Conservation (phyloP, 2,329 filamentous ascomycete genomes). For the Anthostomella pinea region DNA sequence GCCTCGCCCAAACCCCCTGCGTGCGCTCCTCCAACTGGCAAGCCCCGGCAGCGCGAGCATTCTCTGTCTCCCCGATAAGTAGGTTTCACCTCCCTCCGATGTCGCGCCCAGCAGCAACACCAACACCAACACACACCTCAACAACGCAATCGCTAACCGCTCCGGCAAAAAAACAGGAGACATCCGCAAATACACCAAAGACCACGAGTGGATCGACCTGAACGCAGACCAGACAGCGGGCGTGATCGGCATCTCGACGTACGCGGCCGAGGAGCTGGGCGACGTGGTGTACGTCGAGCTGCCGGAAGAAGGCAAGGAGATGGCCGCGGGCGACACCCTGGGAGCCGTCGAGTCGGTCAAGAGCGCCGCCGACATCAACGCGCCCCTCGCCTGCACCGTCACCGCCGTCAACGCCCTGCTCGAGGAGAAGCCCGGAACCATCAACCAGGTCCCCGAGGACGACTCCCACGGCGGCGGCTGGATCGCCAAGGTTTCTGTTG, state of each 20-base stretch:
- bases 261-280: slow-evolving; percentile 87
- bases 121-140: slow-evolving; percentile 9
- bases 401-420: slow-evolving; percentile 70
- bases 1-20: slow-evolving; percentile 34
- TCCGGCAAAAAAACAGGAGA: slow-evolving; percentile 42
- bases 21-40: slow-evolving; percentile 34
- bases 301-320: slow-evolving; percentile 65
- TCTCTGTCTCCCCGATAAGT: slow-evolving; percentile 47
- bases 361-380: slow-evolving; percentile 95
- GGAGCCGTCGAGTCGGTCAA: slow-evolving; percentile 98
- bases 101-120: slow-evolving; percentile 23
- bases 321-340: slow-evolving; percentile 76
- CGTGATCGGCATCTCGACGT: slow-evolving; percentile 80
- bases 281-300: slow-evolving; percentile 98
- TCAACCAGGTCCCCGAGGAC: slow-evolving; percentile 88
- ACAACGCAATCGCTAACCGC: slow-evolving; percentile 4
- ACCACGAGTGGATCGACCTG: slow-evolving; percentile 97
- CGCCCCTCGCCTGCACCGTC: slow-evolving; percentile 77
- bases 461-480: slow-evolving; percentile 74
- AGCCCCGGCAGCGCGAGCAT: slow-evolving; percentile 40
- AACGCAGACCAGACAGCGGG: slow-evolving; percentile 78
- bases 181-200: slow-evolving; percentile 86
- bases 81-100: slow-evolving; percentile 36
- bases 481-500: slow-evolving; percentile 84
- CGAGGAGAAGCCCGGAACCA: slow-evolving; percentile 79